phyloP scores from a whole-genome alignment of 139 green algal species.

The Asterochloris sp. region DNA sequence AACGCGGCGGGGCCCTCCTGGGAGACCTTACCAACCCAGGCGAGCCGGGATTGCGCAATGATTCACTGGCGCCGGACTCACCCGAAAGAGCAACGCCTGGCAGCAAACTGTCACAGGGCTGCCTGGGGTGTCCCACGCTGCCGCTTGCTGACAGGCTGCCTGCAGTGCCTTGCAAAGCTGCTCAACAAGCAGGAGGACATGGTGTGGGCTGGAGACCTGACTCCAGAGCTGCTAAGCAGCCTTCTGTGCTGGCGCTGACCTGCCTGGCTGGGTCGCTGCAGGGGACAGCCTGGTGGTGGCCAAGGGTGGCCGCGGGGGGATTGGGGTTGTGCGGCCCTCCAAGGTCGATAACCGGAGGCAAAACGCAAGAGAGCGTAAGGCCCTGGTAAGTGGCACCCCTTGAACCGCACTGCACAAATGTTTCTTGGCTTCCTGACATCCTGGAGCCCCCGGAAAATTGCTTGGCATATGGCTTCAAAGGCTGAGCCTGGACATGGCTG shows the following conservation, averaged over 20 bases:
- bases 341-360: not conserved
- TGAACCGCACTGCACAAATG: not conserved
- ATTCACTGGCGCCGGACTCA: not conserved
- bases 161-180: not conserved
- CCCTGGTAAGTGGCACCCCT: conserved; percentile 10
- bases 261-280: conserved; percentile 1
- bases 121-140: not conserved
- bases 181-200: not conserved
- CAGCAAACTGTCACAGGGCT: not conserved
- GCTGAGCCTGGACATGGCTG: too few species aligned
- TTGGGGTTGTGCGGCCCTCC: conserved; percentile 44
- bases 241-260: not conserved
- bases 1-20: conserved; percentile 37
- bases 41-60: not conserved
- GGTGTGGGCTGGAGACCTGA: not conserved
- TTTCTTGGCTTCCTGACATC: too few species aligned
- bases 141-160: not conserved
- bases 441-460: too few species aligned
- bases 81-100: not conserved
- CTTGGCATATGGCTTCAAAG: too few species aligned
- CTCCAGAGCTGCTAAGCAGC: too few species aligned
- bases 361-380: conserved; percentile 5
- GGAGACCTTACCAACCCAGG: conserved; percentile 63
- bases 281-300: conserved; percentile 57
- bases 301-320: conserved; percentile 53